Base-by-base conservation (phyloP, 164 flowering plant species). In the Pachysandra terminalis region DNA sequence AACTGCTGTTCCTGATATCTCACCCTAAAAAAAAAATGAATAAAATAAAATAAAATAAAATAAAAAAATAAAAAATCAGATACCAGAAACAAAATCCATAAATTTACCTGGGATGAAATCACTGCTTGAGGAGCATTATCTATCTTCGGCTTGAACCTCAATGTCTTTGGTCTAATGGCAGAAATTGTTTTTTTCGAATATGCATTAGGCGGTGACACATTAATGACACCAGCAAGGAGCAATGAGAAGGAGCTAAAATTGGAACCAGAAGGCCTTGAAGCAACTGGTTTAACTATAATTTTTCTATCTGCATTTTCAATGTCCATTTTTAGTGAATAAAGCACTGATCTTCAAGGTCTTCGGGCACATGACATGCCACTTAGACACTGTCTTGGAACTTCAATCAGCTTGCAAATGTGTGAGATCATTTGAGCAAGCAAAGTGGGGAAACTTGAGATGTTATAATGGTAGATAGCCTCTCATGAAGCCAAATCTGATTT, bases 81-180 rank as follows among this genome's bases (percentile, higher is more conserved):
- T 10, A 40, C 45, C 45, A 5, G 10, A 40, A 40, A 10, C 10
- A 40, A 40, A 40, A 40, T 24, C 27, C 8, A 15, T 21, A 16
- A 57, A 59, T 22, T 48, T 52, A 83, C 87, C 86, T 78, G 82
- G 23, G 84, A 74, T 66, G 84, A 74, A 71, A 26, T 66, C 23
- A 65, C 54, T 12, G 66, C 78, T 63, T 67, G 65, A 1, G 80
- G 68, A 64, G 78, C 65, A 63, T 54, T 80, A 74, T 69, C 77
- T 17, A 66, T 67, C n/a, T 59, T 27, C 10, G 96, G 84, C 73
- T 82, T 87, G 68, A 87, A 71, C 80, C 96, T 85, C 76, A 87
- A 83, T 15, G 94, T 90, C 78, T 85, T 92, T 63, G 99, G 99
- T 75, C 87, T 89, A 72, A 92, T 89, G 40, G 96, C 86, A 41